Percentiles rank a stretch among this genome's conserved stretches.
Conservation (phyloP, 345 rosid species). For the Acer yangbiense region DNA sequence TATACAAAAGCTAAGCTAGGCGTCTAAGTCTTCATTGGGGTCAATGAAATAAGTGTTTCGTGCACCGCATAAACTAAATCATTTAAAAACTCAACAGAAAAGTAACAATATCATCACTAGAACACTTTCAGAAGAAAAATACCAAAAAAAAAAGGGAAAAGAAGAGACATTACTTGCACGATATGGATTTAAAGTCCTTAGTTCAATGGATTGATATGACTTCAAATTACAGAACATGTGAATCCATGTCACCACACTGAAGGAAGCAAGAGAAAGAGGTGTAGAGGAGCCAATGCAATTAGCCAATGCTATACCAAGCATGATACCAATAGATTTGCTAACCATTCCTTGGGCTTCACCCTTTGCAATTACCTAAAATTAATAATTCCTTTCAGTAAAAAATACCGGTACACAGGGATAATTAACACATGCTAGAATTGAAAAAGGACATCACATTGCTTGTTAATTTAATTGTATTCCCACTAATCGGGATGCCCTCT, state of each 20-base stretch:
- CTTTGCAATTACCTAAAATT: slow-evolving; percentile 83
- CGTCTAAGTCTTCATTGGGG: background rate
- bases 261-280: slow-evolving; percentile 77
- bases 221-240: slow-evolving; percentile 97
- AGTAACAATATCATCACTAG: background rate
- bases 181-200: slow-evolving; percentile 90
- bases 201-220: slow-evolving; percentile 90
- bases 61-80: background rate
- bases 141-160: background rate
- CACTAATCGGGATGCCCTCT: background rate
- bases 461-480: background rate
- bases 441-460: background rate
- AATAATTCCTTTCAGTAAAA: slow-evolving; percentile 20
- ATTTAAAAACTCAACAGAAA: background rate
- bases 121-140: background rate
- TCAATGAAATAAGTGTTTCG: background rate
- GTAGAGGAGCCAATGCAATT: slow-evolving; percentile 74
- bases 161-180: slow-evolving; percentile 80
- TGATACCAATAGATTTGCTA: slow-evolving; percentile 83
- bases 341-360: slow-evolving; percentile 99
- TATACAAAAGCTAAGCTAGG: too few species aligned
- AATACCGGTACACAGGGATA: background rate
- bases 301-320: slow-evolving; percentile 83
- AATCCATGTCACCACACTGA: slow-evolving; percentile 74
- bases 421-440: background rate